A percentile compares a stretch with the other conserved stretches of the same genome.
These are phyloP conservation scores for Lichtheimia ramosa DNA, from an alignment of 371 early-diverging fungal genomes.

Conservation along the genomic window DNA sequence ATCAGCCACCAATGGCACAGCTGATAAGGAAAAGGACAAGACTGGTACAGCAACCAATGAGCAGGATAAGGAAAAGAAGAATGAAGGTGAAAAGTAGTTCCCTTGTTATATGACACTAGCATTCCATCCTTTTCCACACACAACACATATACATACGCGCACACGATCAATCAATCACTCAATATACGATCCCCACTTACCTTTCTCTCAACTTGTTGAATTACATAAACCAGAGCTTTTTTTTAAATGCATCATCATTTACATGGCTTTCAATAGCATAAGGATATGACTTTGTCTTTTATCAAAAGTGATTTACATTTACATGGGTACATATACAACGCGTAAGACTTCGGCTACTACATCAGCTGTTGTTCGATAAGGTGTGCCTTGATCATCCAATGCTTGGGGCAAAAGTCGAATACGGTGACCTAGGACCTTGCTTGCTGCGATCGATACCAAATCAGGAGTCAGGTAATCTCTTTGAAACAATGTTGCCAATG, in stretches of 20 bases:
- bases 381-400: neutral
- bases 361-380: neutral
- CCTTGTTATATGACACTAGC: neutral
- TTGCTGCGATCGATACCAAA: constrained; percentile 57
- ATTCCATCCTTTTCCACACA: neutral
- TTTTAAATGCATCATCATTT: no score
- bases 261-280: no score
- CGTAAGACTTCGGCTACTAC: constrained; percentile 16
- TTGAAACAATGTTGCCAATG: constrained; percentile 56
- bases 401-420: constrained; percentile 7
- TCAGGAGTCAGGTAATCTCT: constrained; percentile 62
- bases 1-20: neutral
- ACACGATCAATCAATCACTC: no score
- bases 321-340: constrained; percentile 17
- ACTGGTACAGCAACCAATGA: neutral
- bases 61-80: neutral
- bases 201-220: no score
- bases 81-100: neutral
- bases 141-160: no score
- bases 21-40: constrained; percentile 3
- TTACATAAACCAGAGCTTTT: no score
- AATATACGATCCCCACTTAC: no score
- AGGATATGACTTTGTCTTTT: no score
- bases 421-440: constrained; percentile 29
- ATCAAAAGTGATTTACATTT: neutral